Evolutionary conservation across 2,329 filamentous ascomycete species (phyloP).

Genomic region (Botrytis aclada): DNA sequence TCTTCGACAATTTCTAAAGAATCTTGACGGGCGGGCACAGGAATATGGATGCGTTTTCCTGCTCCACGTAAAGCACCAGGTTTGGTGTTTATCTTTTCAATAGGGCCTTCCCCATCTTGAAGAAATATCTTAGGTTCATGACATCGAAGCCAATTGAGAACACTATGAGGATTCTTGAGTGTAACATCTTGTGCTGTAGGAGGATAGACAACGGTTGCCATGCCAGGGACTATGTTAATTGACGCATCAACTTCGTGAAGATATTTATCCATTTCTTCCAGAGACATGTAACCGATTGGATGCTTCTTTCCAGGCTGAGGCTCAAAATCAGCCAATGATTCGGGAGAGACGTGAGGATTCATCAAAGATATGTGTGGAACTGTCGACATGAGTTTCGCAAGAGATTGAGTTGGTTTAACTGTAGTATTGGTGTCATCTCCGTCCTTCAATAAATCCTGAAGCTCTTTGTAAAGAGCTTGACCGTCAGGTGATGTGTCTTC

Average conservation of each 20-base stretch:
- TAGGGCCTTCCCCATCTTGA: constrained; percentile 49
- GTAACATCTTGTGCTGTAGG: constrained; percentile 47
- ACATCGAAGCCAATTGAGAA: constrained; percentile 92
- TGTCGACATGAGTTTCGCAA: constrained; percentile 31
- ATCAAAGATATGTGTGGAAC: constrained; percentile 30
- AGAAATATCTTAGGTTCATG: constrained; percentile 82
- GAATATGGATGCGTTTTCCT: constrained; percentile 37
- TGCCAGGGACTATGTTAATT: constrained; percentile 36
- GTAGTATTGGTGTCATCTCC: constrained; percentile 23
- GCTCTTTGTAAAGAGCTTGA: constrained; percentile 32
- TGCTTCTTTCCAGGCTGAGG: constrained; percentile 49
- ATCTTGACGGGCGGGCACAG: constrained; percentile 36
- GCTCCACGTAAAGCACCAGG: constrained; percentile 38
- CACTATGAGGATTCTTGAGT: constrained; percentile 79
- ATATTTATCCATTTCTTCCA: constrained; percentile 72
- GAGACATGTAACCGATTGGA: constrained; percentile 64
- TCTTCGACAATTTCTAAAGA: constrained; percentile 39
- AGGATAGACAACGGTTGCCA: constrained; percentile 39
- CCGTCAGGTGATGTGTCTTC: constrained; percentile 31
- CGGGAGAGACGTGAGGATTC: constrained; percentile 33
- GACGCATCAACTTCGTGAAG: constrained; percentile 54
- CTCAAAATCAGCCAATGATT: constrained; percentile 39
- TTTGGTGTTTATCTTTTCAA: constrained; percentile 43
- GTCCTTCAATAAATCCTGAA: constrained; percentile 31
- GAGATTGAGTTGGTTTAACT: constrained; percentile 31